These are phyloP conservation scores for Beauveria medogensis DNA, from an alignment of 2,329 filamentous ascomycete species.

Conservation along the genomic window DNA sequence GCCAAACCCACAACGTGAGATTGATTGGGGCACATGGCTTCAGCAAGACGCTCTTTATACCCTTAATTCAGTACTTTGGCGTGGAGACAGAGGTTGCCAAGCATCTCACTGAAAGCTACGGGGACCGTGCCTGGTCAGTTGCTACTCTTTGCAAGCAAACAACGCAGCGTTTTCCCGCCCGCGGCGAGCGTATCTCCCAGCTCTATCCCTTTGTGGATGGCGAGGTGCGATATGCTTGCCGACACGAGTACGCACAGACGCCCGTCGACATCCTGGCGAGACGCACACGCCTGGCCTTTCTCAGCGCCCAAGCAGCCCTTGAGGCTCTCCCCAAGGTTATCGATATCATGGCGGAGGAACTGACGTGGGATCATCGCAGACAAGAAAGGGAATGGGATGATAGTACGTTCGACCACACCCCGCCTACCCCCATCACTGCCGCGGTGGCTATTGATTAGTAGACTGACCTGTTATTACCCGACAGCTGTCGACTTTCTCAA, in stretches of 20 bases:
- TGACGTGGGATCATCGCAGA: slow-evolving; percentile 66
- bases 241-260: slow-evolving; percentile 86
- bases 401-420: slow-evolving; percentile 35
- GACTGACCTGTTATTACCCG: slow-evolving; percentile 10
- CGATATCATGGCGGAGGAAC: slow-evolving; percentile 79
- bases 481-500: slow-evolving; percentile 51
- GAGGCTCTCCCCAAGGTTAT: slow-evolving; percentile 80
- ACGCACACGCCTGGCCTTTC: slow-evolving; percentile 75
- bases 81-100: slow-evolving; percentile 87
- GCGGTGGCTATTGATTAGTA: not conserved
- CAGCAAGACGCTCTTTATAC: slow-evolving; percentile 86
- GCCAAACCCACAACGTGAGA: slow-evolving; percentile 76
- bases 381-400: slow-evolving; percentile 79
- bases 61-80: slow-evolving; percentile 87
- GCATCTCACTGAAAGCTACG: slow-evolving; percentile 80
- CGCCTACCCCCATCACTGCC: not conserved
- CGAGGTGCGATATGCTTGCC: slow-evolving; percentile 80
- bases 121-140: slow-evolving; percentile 87
- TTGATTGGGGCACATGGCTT: slow-evolving; percentile 80
- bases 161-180: slow-evolving; percentile 70
- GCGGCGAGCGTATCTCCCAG: slow-evolving; percentile 69
- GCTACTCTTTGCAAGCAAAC: slow-evolving; percentile 72
- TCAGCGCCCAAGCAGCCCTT: slow-evolving; percentile 84
- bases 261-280: slow-evolving; percentile 82
- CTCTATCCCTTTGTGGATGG: slow-evolving; percentile 90